These are phyloP conservation scores for Russula griseocarnosa DNA, from an alignment of 768 basidiomycete species.

Conservation along the genomic window DNA sequence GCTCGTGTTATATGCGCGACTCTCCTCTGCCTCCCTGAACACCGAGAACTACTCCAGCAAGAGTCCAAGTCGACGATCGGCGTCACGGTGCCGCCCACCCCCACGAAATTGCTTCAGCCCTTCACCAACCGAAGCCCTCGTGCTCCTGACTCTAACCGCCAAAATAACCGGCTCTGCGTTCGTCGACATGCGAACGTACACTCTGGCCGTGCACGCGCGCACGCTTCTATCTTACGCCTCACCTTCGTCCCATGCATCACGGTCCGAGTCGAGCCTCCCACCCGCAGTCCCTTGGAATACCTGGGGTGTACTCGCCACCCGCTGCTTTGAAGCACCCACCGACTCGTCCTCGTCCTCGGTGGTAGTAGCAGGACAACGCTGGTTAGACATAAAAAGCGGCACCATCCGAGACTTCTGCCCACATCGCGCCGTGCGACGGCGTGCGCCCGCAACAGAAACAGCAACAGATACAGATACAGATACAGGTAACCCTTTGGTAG, in stretches of 20 bases:
- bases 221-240: conserved; percentile 8
- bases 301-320: conserved; percentile 8
- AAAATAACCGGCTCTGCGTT: neutral
- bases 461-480: no score
- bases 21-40: neutral
- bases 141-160: neutral
- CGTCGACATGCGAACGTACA: neutral
- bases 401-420: conserved; percentile 12
- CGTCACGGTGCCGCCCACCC: neutral
- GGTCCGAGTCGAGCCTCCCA: neutral
- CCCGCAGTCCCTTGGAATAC: neutral
- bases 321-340: neutral
- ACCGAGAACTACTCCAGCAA: neutral
- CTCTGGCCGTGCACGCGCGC: conserved; percentile 1
- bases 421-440: neutral
- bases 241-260: neutral
- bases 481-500: neutral
- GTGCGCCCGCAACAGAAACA: neutral
- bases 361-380: conserved; percentile 1
- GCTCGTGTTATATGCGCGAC: neutral
- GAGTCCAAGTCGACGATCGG: neutral
- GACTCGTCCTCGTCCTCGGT: neutral
- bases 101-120: neutral
- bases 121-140: neutral
- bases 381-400: neutral